phyloP scores from a whole-genome alignment of 1,284 basidiomycete genomes.

The Trichosporon sp. region DNA sequence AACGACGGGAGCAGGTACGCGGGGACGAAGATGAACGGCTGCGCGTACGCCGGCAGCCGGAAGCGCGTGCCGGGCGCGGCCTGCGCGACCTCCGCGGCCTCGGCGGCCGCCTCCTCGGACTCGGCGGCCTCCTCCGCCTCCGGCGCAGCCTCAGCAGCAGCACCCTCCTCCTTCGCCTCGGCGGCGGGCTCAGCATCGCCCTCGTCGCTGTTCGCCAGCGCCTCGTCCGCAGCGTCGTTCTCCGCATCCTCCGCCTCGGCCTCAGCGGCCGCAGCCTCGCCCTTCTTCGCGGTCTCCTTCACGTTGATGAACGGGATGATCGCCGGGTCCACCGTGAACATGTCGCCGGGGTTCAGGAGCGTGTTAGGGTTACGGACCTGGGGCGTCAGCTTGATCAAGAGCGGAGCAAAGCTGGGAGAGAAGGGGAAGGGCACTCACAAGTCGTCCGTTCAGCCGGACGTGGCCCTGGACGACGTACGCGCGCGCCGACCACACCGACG shows the following conservation, averaged over 20 bases:
- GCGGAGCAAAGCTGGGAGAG: slow-evolving; percentile 10
- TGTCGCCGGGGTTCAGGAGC: slow-evolving; percentile 88
- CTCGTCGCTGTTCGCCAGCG: slow-evolving; percentile 11
- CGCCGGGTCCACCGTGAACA: slow-evolving; percentile 80
- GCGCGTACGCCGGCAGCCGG: slow-evolving; percentile 77
- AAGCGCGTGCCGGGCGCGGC: slow-evolving; percentile 53
- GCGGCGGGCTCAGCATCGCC: slow-evolving; percentile 12
- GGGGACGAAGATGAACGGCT: slow-evolving; percentile 91
- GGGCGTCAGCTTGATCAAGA: neutral
- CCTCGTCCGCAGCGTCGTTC: slow-evolving; percentile 24
- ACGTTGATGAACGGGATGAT: slow-evolving; percentile 71
- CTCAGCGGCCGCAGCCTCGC: slow-evolving; percentile 29
- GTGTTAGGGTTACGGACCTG: slow-evolving; percentile 82
- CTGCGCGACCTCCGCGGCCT: slow-evolving; percentile 12
- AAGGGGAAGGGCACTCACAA: slow-evolving; percentile 55
- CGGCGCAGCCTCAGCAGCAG: slow-evolving; percentile 8
- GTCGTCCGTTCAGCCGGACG: slow-evolving; percentile 83
- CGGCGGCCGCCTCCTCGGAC: slow-evolving; percentile 8
- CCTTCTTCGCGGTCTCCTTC: slow-evolving; percentile 2
- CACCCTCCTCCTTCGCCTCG: slow-evolving; percentile 16
- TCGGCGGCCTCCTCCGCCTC: slow-evolving; percentile 10
- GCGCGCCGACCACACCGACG: slow-evolving; percentile 84
- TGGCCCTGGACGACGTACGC: slow-evolving; percentile 79
- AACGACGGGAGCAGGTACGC: slow-evolving; percentile 91
- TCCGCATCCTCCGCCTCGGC: slow-evolving; percentile 32